Evolutionary conservation across 345 rosid species (phyloP).

Genomic region (Leavenworthia alabamica): DNA sequence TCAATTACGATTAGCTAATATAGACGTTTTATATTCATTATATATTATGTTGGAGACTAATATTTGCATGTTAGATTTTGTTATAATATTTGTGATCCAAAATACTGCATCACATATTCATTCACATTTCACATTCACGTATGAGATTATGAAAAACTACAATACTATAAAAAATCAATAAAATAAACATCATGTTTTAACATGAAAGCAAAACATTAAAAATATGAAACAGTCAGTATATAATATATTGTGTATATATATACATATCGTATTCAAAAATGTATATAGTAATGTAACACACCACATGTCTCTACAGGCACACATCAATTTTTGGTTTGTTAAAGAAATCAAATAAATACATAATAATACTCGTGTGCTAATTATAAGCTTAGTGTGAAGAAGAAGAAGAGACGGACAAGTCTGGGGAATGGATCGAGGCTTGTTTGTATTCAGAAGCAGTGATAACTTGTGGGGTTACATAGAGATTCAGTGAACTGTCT

Average conservation of each 20-base stretch:
- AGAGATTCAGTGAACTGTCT: conserved; percentile 24
- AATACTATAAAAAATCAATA: background rate
- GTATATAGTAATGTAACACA: background rate
- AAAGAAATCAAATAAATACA: background rate
- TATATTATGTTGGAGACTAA: background rate
- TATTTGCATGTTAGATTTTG: background rate
- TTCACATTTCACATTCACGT: background rate
- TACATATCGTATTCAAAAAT: background rate
- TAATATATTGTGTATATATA: background rate
- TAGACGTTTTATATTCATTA: background rate
- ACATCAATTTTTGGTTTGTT: background rate
- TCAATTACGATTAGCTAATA: background rate
- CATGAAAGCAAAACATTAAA: background rate
- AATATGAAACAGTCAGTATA: background rate
- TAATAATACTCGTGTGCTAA: background rate
- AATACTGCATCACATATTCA: background rate
- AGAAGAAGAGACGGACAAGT: conserved; percentile 22
- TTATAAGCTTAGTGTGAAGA: background rate
- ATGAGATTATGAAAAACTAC: background rate
- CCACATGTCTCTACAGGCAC: background rate
- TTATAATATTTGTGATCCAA: background rate
- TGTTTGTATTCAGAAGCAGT: conserved; percentile 26
- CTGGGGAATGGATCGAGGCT: conserved; percentile 22
- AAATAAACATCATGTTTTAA: background rate
- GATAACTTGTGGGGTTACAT: conserved; percentile 28